Evolutionary conservation across 192 early-diverging fungal species (phyloP), one percentile per base, ranked within the genome.

Genomic region (Backusella liffmaniae): DNA sequence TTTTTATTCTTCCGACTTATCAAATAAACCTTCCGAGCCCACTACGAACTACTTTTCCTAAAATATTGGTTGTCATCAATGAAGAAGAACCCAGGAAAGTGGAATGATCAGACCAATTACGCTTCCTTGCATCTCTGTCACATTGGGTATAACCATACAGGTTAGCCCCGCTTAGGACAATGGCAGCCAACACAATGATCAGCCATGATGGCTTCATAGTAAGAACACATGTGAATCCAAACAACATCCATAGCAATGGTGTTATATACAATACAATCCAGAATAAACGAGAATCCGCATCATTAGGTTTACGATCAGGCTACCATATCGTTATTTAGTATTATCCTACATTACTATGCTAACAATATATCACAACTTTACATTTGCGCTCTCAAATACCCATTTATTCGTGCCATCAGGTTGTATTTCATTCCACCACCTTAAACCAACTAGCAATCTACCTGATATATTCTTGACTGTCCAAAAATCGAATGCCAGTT

Each of bases 401-500:
- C 98, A 99, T 75, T 89, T 91, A 76, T 93, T 96, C 3, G 94
- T 89, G 36, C 98, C 98, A 82, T 98, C 98, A 66, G 97, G 96
- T 68, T 89, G 88, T 73, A 98, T 95, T 82, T 98, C 94, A 84
- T 97, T 99, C 98, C 98, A 99, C 98, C 98, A 99, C 75, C 98
- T 89, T 73, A 99, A 84, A 26, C 98, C 98, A 13, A 99, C 98
- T 51, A 99, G 86, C 42, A 98, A 83, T 66, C 98, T 90, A 0
- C 98, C 98, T 26, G 96, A 93, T 21, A 99, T 94, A 79, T 99
- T 99, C 82, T 99, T 99, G 16, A 98, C 96, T 0, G 95, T 98
- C 97, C 97, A 99, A 81, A 99, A 99, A 73, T 99, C 97, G 83
- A 98, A 96, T 4, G 95, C 90, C 37, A 99, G 90, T 35, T 95